Percentiles rank a stretch among this genome's conserved stretches.
These are phyloP conservation scores for Phytopythium chamaehyphon DNA, from an alignment of 352 stramenopile genomes.

Conservation along the genomic window DNA sequence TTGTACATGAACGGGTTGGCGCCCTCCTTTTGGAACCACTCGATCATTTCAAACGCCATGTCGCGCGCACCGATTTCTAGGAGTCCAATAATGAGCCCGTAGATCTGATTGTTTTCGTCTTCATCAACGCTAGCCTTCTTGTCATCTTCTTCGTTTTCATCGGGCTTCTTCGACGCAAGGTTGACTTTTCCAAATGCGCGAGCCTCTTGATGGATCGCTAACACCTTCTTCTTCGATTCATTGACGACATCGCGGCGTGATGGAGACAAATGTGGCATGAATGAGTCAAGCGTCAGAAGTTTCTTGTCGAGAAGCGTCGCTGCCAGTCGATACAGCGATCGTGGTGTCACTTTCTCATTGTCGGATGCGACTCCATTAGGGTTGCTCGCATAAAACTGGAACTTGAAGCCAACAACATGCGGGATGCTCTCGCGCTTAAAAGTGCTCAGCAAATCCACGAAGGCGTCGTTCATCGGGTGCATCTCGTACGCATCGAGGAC, in stretches of 20 bases:
- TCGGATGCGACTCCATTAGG: constrained; percentile 2
- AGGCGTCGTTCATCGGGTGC: constrained; percentile 75
- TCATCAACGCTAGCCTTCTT: constrained; percentile 21
- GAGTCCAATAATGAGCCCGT: constrained; percentile 76
- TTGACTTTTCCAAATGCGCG: constrained; percentile 72
- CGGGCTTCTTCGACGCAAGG: constrained; percentile 49
- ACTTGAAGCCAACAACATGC: constrained; percentile 93
- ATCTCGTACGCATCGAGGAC: constrained; percentile 92
- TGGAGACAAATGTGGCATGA: constrained; percentile 79
- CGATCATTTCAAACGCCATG: constrained; percentile 75
- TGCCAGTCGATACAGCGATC: constrained; percentile 78
- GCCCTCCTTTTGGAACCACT: constrained; percentile 64
- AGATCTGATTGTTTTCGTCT: constrained; percentile 66
- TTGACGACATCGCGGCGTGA: constrained; percentile 61
- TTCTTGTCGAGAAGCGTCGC: constrained; percentile 86
- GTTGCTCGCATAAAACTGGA: constrained; percentile 83
- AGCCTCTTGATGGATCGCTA: constrained; percentile 7
- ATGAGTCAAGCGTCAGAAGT: constrained; percentile 64
- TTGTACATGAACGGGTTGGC: constrained; percentile 66
- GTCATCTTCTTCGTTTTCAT: constrained; percentile 24
- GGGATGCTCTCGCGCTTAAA: constrained; percentile 83
- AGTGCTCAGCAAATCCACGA: constrained; percentile 54
- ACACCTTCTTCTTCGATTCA: constrained; percentile 44
- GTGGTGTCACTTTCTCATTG: constrained; percentile 34
- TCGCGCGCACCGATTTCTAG: constrained; percentile 66